Base-by-base conservation (phyloP, 768 basidiomycete genomes). In the Termitomyces sp. region DNA sequence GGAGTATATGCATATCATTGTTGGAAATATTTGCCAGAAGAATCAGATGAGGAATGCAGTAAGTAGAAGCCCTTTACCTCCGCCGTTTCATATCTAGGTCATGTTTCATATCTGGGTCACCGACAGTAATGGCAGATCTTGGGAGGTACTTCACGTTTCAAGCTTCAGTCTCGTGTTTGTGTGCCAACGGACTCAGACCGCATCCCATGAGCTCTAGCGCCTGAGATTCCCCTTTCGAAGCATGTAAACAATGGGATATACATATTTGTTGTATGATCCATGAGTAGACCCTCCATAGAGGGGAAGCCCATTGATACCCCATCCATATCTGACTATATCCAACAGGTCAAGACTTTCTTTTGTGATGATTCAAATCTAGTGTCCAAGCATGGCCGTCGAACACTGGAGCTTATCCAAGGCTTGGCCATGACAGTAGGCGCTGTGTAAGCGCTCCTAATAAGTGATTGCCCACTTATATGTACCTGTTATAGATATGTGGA, bases 241-340 rank as follows among this genome's bases (percentile, higher is more conserved):
- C n/a, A 32, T 16, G 37, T 46, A 48, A 56, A 55, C 30, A 39
- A 44, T 32, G 9, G 9, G 14, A 34, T 20, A 14, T 34, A 40
- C 27, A 22, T 43, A 18, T 36, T 34, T 1, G 10, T n/a, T 55
- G 8, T 27, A 5, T 33, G 7, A 36, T 26, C 26, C 34, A 56
- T 56, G 56, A 22, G 20, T 12, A 9, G 30, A 9, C 24, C 39
- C 24, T 20, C 34, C 7, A 8, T 40, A 36, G 22, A 30, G 6
- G 42, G 40, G 0, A 33, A 18, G 24, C 57, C 57, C 16, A 53
- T 58, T 26, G 57, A 58, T 26, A 58, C 57, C n/a, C 57, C 57
- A 13, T 27, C 12, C 30, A 8, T 14, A 4, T 22, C 45, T 32
- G 39, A 50, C 26, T 59, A 55, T n/a, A 26, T 50, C 1, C 22